Percentiles rank a stretch among this genome's conserved stretches.
phyloP scores from a whole-genome alignment of 1,284 basidiomycete species.

The Ganoderma lucidum region DNA sequence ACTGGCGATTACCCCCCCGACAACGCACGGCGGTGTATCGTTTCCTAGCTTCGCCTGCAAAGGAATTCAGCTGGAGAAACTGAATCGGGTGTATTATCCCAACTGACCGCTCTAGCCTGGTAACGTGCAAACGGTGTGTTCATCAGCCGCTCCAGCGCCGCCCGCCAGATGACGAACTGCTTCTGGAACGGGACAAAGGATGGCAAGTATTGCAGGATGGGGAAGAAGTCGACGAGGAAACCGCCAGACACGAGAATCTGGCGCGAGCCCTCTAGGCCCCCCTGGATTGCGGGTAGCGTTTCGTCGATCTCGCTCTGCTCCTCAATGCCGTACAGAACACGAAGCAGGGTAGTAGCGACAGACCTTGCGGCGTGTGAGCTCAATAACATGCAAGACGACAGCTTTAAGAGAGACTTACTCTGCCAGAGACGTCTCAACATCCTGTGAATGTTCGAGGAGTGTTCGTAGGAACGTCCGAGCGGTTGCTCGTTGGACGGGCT shows the following conservation, averaged over 20 bases:
- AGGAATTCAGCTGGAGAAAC: not conserved
- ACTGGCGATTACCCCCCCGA: not conserved
- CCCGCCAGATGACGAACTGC: not conserved
- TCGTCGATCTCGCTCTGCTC: slow-evolving; percentile 14
- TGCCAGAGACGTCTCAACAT: not conserved
- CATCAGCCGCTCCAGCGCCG: not conserved
- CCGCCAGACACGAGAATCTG: not conserved
- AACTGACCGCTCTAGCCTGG: not conserved
- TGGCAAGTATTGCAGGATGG: slow-evolving; percentile 17
- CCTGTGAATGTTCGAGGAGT: slow-evolving; percentile 7
- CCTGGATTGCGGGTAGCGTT: slow-evolving; percentile 16
- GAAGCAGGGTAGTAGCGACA: slow-evolving; percentile 12
- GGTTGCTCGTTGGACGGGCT: slow-evolving; percentile 17
- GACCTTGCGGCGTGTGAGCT: not conserved
- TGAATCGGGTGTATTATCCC: not conserved
- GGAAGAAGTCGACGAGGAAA: slow-evolving; percentile 19
- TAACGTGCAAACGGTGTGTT: slow-evolving; percentile 3
- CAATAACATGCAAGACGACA: not conserved
- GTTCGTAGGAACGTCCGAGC: slow-evolving; percentile 25
- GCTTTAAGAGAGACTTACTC: slow-evolving; percentile 10
- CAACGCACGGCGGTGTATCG: not conserved
- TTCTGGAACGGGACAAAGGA: slow-evolving; percentile 19
- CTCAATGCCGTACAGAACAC: slow-evolving; percentile 25
- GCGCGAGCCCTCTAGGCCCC: slow-evolving; percentile 17
- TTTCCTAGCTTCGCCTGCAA: not conserved